Evolutionary conservation across 192 early-diverging fungal species (phyloP), one percentile per base, ranked within the genome.

Genomic region (Coemansia sp.): DNA sequence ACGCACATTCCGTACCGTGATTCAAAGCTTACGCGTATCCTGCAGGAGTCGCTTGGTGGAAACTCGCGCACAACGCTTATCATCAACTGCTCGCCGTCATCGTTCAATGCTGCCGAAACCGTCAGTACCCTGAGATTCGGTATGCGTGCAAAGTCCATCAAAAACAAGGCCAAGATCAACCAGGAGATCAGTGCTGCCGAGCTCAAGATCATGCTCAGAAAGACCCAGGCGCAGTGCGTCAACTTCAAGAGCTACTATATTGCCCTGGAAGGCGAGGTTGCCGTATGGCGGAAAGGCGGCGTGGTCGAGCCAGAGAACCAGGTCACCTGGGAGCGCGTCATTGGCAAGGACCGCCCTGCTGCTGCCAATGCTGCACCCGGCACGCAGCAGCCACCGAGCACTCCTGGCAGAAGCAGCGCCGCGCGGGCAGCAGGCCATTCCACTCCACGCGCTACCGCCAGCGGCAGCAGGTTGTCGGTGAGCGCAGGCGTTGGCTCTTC

Each of bases 91-190:
- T 98, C 95, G 13, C 97, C 97, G 6, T 92, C 90, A 4, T 94
- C 93, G 11, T 99, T 88, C 62, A 99, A 99, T 68, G 93, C 94
- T 61, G 83, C 87, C 8, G 97, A 99, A 78, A 98, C 95, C 0
- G 66, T 98, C 7, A 81, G 87, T 39, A 98, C 95, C 2, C 77
- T 99, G 43, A 81, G 95, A 25, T 99, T 99, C 64, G 97, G 97
- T 68, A 94, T 93, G 81, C 83, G 94, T 58, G 97, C 97, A 45
- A 99, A 99, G 81, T 87, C 89, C 51, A 99, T 99, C 77, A 97
- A 96, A 86, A 99, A 99, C 84, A 98, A 98, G 82, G 95, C 97
- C 68, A 95, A 93, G 81, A 83, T 99, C 66, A 99, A 99, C 71
- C 88, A 92, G 47, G 97, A 99, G 70, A 83, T 97, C 41, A 89